Evolutionary conservation across 768 basidiomycete genomes (phyloP).

Genomic region (Porpolomopsis calyptriformis): DNA sequence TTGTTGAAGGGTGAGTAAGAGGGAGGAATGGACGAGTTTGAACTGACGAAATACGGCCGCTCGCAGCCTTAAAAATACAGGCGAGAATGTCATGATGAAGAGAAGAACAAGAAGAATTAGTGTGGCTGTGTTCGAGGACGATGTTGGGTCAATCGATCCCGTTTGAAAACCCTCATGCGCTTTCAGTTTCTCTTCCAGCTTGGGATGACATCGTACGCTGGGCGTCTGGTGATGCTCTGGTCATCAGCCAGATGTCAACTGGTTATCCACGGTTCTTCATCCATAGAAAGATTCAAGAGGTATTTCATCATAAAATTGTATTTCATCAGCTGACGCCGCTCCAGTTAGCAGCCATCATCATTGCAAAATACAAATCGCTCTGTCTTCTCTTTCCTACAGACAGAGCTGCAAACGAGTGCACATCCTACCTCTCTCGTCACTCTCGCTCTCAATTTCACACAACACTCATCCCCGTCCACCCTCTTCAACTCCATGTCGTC

Average conservation of each 20-base stretch:
- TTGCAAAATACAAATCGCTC: constrained; percentile 46
- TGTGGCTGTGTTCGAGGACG: too few relatives aligned
- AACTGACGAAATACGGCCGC: constrained; percentile 16
- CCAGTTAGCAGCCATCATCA: constrained; percentile 53
- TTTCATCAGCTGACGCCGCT: constrained; percentile 1
- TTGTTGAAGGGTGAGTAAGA: not conserved
- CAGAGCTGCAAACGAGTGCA: constrained; percentile 45
- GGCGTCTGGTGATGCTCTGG: constrained; percentile 54
- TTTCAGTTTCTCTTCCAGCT: constrained; percentile 70
- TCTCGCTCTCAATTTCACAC: too few relatives aligned
- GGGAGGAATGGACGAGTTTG: not conserved
- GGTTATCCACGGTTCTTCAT: constrained; percentile 79
- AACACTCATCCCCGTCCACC: too few relatives aligned
- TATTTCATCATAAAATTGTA: constrained; percentile 19
- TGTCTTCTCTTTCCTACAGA: constrained; percentile 55
- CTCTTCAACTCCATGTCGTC: constrained; percentile 49
- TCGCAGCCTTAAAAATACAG: constrained; percentile 16
- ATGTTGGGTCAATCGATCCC: constrained; percentile 37
- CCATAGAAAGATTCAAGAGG: constrained; percentile 56
- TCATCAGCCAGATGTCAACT: constrained; percentile 51
- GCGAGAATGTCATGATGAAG: constrained; percentile 11
- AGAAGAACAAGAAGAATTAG: too few relatives aligned
- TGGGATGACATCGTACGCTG: constrained; percentile 73
- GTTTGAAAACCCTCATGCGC: constrained; percentile 56
- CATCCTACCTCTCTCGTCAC: constrained; percentile 38